Evolutionary conservation across 2,329 filamentous ascomycete species (phyloP).

Genomic region (Colletotrichum sp.): DNA sequence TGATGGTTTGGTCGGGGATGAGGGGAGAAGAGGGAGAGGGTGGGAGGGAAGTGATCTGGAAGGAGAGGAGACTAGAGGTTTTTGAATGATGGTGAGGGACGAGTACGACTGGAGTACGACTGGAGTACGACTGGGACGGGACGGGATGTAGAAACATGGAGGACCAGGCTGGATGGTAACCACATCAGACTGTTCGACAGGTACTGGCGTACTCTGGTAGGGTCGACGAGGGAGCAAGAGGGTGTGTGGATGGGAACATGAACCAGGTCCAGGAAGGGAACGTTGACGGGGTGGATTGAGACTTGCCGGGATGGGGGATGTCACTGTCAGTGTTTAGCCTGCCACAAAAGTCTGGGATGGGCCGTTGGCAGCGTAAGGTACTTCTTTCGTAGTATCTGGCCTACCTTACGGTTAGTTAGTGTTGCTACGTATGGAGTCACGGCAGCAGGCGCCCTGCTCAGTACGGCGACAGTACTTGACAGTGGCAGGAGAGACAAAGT

Average conservation of each 20-base stretch:
- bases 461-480: neutral
- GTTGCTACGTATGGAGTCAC: neutral
- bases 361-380: neutral
- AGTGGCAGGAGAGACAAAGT: neutral
- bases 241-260: constrained; percentile 12
- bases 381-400: neutral
- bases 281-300: constrained; percentile 13
- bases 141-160: constrained; percentile 1
- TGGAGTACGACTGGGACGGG: neutral
- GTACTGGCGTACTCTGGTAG: neutral
- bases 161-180: neutral
- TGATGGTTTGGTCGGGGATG: constrained; percentile 28
- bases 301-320: constrained; percentile 19
- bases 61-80: constrained; percentile 34
- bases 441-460: neutral
- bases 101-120: constrained; percentile 14
- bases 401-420: no score
- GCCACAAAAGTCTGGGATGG: neutral
- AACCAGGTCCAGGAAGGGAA: constrained; percentile 21
- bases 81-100: constrained; percentile 40
- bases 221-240: neutral
- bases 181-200: neutral
- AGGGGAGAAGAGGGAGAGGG: constrained; percentile 32
- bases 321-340: constrained; percentile 10
- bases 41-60: constrained; percentile 13